Base-by-base conservation (phyloP, 2,329 filamentous ascomycete species). In the Fusarium multiceps region DNA sequence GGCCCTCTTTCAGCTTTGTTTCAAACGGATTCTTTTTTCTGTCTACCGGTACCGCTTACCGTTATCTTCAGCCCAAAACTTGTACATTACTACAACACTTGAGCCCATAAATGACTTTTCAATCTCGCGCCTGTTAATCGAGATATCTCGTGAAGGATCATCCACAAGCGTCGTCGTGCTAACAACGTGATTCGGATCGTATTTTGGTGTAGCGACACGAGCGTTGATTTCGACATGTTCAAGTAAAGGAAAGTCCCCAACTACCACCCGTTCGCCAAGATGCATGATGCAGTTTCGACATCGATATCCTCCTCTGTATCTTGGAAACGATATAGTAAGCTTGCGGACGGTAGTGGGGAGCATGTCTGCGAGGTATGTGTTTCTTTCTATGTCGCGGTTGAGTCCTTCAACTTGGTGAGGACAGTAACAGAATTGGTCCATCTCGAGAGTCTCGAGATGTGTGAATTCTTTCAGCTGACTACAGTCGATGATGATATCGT, bases 381-480 rank as follows among this genome's bases (percentile, higher is more conserved):
- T 5, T 30, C 6, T 30, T 3, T 11, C 4, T 11, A 2, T 10
- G 4, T 16, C 6, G 6, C 7, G 5, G 4, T 7, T 12, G 1
- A 2, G 8, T 7, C 4, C 7, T 1, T 3, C 18, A 2, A 5
- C 4, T 20, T 21, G n/a, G n/a, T 30, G 46, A 7, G 9, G n/a
- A 23, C 46, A 48, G 16, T 48, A 48, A n/a, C 27, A 48, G 12
- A 11, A 8, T 30, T 30, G 46, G 13, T 21, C n/a, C 2, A 48
- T 21, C 3, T 30, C 13, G 4, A 48, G 27, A 20, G 13, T 48
- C 4, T 48, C 4, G 4, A 48, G 46, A 13, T 8, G n/a, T 14
- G 3, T 7, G 2, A 48, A 48, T 4, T 18, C 4, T 7, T 28
- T 30, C 4, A 37, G 34, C 10, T 37, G 34, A n/a, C 0, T 1